Conservation (phyloP, 805 yeast genomes). For the Jamesozyma piceae region DNA sequence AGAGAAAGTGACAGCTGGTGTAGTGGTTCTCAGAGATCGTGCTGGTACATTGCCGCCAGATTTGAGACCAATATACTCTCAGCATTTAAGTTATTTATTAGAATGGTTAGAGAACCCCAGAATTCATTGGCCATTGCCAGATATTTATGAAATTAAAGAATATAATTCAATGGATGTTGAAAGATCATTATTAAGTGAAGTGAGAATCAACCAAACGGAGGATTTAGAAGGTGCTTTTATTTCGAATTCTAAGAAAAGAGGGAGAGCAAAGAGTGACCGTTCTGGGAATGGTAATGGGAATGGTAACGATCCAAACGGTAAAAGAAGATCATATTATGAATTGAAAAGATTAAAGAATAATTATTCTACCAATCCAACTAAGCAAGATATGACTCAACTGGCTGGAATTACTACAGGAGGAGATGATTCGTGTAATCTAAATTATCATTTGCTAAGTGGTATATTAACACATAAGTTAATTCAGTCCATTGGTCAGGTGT, state of each 20-base stretch:
- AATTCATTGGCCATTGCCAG: constrained; percentile 71
- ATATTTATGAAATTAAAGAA: constrained; percentile 50
- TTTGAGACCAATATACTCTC: constrained; percentile 62
- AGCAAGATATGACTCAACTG: constrained; percentile 39
- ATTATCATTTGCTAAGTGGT: constrained; percentile 30
- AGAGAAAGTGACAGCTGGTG: constrained; percentile 66
- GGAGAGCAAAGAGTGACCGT: constrained; percentile 13
- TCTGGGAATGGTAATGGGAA: constrained; percentile 5
- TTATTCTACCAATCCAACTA: constrained; percentile 61
- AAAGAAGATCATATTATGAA: constrained; percentile 41
- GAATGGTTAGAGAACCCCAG: constrained; percentile 47
- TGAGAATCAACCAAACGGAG: constrained; percentile 41
- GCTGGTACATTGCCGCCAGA: constrained; percentile 79
- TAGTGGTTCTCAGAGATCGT: constrained; percentile 70
- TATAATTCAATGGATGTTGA: constrained; percentile 73
- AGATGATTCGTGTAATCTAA: constrained; percentile 28
- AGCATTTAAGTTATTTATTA: constrained; percentile 50
- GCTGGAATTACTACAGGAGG: constrained; percentile 42
- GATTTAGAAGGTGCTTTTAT: constrained; percentile 35
- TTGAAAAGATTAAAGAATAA: constrained; percentile 54
- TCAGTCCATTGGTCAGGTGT: constrained; percentile 43
- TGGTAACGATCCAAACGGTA: constrained; percentile 1
- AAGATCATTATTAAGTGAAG: constrained; percentile 64
- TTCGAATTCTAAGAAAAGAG: constrained; percentile 20
- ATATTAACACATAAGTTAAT: constrained; percentile 56